phyloP scores from a whole-genome alignment of 163 green algal species.

The Scenedesmus sp. region DNA sequence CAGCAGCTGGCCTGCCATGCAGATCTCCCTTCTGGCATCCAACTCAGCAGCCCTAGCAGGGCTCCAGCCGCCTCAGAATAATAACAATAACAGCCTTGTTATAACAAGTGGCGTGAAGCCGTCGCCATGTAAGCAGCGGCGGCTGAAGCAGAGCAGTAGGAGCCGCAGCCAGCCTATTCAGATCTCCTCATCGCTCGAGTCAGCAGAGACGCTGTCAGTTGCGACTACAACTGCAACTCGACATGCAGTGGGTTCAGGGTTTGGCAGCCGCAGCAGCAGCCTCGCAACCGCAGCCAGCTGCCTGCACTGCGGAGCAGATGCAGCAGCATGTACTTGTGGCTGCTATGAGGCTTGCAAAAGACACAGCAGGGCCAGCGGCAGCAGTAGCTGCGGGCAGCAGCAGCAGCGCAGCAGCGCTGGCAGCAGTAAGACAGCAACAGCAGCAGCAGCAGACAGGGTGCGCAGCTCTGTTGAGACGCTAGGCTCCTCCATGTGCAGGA shows the following conservation, averaged over 20 bases:
- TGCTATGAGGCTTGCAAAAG: background rate
- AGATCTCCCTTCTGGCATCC: background rate
- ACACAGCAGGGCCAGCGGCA: conserved; percentile 11
- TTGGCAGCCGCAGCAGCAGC: background rate
- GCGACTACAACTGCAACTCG: background rate
- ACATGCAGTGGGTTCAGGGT: background rate
- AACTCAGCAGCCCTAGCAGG: background rate
- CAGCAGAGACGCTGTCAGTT: conserved; percentile 12
- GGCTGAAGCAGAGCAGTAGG: background rate
- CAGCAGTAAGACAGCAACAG: background rate
- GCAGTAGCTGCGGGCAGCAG: background rate
- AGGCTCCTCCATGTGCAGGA: background rate
- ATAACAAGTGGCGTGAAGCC: background rate
- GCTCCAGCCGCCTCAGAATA: background rate
- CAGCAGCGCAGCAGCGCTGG: background rate
- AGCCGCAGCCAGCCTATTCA: conserved; percentile 13
- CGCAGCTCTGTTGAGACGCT: background rate
- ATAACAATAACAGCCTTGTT: background rate
- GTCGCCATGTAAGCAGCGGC: conserved; percentile 17
- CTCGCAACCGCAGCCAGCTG: background rate
- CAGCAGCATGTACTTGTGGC: background rate
- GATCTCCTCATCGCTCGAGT: conserved; percentile 35
- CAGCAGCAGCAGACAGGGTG: background rate
- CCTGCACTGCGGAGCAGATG: background rate
- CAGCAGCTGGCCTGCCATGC: conserved; percentile 38